Conservation (phyloP, 345 rosid species). For the Euphorbia lathyris region DNA sequence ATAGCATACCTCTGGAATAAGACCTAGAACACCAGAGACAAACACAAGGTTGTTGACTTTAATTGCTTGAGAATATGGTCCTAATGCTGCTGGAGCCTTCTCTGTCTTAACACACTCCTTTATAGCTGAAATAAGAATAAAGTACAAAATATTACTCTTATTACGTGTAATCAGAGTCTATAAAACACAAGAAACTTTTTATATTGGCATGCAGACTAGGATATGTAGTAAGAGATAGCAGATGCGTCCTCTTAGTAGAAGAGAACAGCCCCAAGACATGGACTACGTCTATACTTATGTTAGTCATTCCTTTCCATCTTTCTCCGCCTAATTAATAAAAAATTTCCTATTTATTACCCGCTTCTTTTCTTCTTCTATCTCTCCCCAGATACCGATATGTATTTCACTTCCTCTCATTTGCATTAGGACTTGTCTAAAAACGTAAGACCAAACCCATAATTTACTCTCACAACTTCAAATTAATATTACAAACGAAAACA, state of each 20-base stretch:
- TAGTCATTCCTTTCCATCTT: not conserved
- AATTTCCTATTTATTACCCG: not conserved
- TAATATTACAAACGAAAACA: not conserved
- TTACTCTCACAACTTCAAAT: too few species aligned
- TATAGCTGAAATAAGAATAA: constrained; percentile 37
- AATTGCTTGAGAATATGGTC: constrained; percentile 93
- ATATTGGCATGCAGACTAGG: not conserved
- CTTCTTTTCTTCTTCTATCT: not conserved
- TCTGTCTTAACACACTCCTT: constrained; percentile 75
- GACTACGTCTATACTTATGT: too few species aligned
- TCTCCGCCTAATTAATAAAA: not conserved
- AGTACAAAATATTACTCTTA: constrained; percentile 3
- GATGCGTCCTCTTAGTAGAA: not conserved
- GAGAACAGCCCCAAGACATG: not conserved
- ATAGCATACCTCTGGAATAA: constrained; percentile 67
- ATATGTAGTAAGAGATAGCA: not conserved
- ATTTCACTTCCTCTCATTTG: too few species aligned
- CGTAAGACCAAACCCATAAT: not conserved
- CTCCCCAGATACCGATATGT: not conserved
- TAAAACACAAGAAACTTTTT: not conserved
- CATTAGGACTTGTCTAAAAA: not conserved
- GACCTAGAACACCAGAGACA: constrained; percentile 83
- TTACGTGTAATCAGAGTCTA: not conserved
- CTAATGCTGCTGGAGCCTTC: constrained; percentile 91
- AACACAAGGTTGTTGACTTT: constrained; percentile 72